Evolutionary conservation across 495 filamentous ascomycete species (phyloP).

Genomic region (Cairneyella variabilis): DNA sequence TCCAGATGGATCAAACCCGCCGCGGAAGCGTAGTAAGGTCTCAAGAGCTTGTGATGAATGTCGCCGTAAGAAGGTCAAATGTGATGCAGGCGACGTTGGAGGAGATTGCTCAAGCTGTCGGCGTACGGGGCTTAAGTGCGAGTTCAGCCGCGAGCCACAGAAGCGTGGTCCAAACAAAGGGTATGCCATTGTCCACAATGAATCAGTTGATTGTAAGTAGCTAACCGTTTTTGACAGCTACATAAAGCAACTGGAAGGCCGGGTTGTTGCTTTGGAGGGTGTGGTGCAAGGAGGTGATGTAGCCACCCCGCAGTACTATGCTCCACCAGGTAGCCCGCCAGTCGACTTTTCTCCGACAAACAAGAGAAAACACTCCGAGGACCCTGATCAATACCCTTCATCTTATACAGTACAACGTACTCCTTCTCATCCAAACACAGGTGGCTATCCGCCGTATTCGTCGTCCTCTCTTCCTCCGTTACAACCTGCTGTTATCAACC

Average conservation of each 20-base stretch:
- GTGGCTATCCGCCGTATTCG: too few relatives aligned
- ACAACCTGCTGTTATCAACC: too few relatives aligned
- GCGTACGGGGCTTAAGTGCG: constrained; percentile 70
- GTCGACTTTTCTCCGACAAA: not conserved
- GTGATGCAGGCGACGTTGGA: constrained; percentile 79
- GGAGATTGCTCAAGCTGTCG: constrained; percentile 84
- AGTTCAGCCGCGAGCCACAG: constrained; percentile 90
- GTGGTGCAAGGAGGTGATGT: constrained; percentile 36
- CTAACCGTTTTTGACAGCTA: constrained; percentile 52
- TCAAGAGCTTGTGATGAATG: constrained; percentile 95
- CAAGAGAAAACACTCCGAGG: not conserved
- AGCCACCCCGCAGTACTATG: not conserved
- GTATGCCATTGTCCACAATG: constrained; percentile 44
- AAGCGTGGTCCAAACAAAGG: constrained; percentile 96
- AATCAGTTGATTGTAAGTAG: not conserved
- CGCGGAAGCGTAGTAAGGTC: constrained; percentile 83
- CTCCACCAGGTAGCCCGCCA: constrained; percentile 34
- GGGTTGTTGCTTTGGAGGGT: constrained; percentile 78
- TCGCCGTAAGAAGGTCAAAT: constrained; percentile 93
- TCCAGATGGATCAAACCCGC: constrained; percentile 45
- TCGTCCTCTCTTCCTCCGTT: too few relatives aligned
- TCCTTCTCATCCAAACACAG: too few relatives aligned
- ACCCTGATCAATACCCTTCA: too few relatives aligned
- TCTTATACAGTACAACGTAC: too few relatives aligned
- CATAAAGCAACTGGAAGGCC: constrained; percentile 92